phyloP scores from a whole-genome alignment of 2,329 filamentous ascomycete genomes.

The Emydomyces testavorans region DNA sequence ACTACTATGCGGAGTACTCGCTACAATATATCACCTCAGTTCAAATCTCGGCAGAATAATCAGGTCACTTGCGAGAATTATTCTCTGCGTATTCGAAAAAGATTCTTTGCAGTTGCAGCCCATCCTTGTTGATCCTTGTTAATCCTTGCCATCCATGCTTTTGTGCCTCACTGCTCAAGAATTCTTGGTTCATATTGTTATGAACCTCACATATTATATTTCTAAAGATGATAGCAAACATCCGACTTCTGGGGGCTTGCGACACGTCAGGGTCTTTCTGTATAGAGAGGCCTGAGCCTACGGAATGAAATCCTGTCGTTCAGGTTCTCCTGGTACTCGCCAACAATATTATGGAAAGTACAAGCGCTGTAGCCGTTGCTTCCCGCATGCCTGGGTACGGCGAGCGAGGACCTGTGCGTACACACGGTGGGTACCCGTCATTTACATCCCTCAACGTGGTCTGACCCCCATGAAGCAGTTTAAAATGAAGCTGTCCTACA shows the following conservation, averaged over 20 bases:
- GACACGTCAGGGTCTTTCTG: neutral
- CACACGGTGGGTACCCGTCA: neutral
- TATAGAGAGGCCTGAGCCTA: neutral
- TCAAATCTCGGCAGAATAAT: neutral
- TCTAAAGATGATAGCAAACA: neutral
- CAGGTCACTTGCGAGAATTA: conserved; percentile 2
- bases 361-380: neutral
- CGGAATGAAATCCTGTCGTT: neutral
- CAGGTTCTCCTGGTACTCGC: neutral
- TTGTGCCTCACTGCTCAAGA: neutral
- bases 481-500: neutral
- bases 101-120: conserved; percentile 6
- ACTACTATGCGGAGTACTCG: neutral
- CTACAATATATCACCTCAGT: neutral
- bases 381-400: conserved; percentile 1
- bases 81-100: conserved; percentile 1
- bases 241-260: neutral
- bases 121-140: neutral
- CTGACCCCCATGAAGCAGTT: conserved; percentile 1
- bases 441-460: conserved; percentile 3
- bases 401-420: neutral
- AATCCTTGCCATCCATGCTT: neutral
- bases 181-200: neutral
- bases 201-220: no score
- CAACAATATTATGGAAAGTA: neutral